Conservation (phyloP, 1,284 basidiomycete genomes). For the Cryptococcus wingfieldii region DNA sequence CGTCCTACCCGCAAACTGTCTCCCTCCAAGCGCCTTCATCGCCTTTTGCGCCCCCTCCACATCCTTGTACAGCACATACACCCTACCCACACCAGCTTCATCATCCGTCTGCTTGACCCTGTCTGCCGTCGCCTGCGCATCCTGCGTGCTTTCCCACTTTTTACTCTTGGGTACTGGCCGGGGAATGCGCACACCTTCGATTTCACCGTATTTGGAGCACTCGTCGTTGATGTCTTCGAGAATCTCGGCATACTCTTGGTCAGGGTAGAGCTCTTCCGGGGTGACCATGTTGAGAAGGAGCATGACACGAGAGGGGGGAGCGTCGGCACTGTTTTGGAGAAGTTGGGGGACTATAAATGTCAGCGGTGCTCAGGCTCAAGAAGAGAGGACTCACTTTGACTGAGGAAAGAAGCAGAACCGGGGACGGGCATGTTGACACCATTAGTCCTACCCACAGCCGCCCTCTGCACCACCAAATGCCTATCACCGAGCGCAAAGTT, state of each 20-base stretch:
- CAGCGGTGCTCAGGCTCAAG: neutral
- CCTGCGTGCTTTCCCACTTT: slow-evolving; percentile 68
- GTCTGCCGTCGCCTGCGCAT: slow-evolving; percentile 54
- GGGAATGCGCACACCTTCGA: slow-evolving; percentile 84
- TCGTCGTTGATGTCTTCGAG: slow-evolving; percentile 94
- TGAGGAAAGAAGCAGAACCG: slow-evolving; percentile 43
- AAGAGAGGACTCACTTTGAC: slow-evolving; percentile 15
- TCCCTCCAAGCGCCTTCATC: slow-evolving; percentile 77
- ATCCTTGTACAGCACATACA: slow-evolving; percentile 79
- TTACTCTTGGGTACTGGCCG: slow-evolving; percentile 69
- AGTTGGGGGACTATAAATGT: slow-evolving; percentile 71
- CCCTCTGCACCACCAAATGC: slow-evolving; percentile 93
- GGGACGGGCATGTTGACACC: slow-evolving; percentile 27
- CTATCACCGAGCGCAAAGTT: slow-evolving; percentile 97
- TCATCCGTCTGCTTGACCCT: slow-evolving; percentile 64
- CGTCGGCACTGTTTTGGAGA: slow-evolving; percentile 60
- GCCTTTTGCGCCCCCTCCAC: slow-evolving; percentile 63
- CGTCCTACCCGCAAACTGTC: slow-evolving; percentile 85
- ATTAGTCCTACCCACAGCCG: slow-evolving; percentile 51
- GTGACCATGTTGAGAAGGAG: slow-evolving; percentile 99
- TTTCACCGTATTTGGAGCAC: slow-evolving; percentile 72
- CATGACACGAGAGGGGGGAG: slow-evolving; percentile 66
- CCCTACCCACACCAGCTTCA: slow-evolving; percentile 84
- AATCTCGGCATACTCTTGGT: slow-evolving; percentile 89
- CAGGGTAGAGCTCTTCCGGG: slow-evolving; percentile 83